Base-by-base conservation (phyloP, 2,329 filamentous ascomycete species). In the Trichoderma breve region DNA sequence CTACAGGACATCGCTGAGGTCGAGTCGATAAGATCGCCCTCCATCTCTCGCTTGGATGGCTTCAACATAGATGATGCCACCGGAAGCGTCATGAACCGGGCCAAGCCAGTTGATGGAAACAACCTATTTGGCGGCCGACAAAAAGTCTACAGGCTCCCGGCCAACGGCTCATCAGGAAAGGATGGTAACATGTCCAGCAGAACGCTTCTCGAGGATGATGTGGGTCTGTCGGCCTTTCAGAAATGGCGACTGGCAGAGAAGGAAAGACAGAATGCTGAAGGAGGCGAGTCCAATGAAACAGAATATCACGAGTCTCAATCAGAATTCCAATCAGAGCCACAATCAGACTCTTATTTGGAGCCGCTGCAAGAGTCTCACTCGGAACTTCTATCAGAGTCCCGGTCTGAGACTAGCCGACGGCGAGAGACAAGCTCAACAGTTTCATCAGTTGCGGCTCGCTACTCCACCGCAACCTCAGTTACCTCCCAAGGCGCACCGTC, bases 61-160 rank as follows among this genome's bases (percentile, higher is more conserved):
- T 93, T 88, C 76, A 85, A 85, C 57, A 87, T 87, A 5, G 94
- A 97, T 73, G 94, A 97, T 74, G 87, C 91, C 43, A 90, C 85
- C 11, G 83, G 89, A 1, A 94, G 92, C 80, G 87, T 98, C n/a
- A 95, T 98, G 92, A 91, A 86, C 76, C 88, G 96, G 66, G 86
- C 92, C 8, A 91, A 95, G 76, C 94, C 93, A 0, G 91, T 89
- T 1, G 95, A 98, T 79, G 94, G 95, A 60, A 99, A 98, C 79
- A 92, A 93, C 76, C 82, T 99, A 71, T 99, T 99, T 81, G 96
- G 96, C 71, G 96, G 96, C 18, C 90, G 96, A 58, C 96, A 98
- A 80, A 98, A 98, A 83, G 91, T 98, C 47, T 98, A 97, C 82
- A 95, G 94, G 80, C 93, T 97, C 74, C 86, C 92, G 0, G 85